Evolutionary conservation across 768 basidiomycete species (phyloP).

Genomic region (Mrakia hoshinonis): DNA sequence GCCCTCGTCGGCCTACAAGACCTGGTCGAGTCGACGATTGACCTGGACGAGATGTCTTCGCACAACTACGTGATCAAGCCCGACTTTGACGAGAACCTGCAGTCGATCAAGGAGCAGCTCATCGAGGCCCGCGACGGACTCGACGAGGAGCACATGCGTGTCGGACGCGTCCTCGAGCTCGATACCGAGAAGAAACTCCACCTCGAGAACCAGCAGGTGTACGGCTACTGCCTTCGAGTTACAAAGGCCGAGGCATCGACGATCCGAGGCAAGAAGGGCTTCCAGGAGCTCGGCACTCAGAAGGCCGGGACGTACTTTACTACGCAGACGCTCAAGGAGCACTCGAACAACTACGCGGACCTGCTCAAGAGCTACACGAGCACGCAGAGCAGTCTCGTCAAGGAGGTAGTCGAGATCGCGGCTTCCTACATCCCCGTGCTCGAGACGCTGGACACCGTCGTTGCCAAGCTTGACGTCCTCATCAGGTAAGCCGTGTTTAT

Average conservation of each 20-base stretch:
- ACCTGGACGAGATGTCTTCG: constrained; percentile 61
- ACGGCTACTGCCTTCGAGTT: constrained; percentile 86
- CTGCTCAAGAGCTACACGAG: constrained; percentile 60
- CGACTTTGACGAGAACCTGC: constrained; percentile 71
- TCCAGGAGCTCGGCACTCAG: constrained; percentile 72
- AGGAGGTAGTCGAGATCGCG: constrained; percentile 91
- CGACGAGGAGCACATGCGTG: constrained; percentile 66
- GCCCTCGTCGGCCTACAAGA: constrained; percentile 71
- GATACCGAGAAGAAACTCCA: constrained; percentile 93
- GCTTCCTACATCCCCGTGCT: constrained; percentile 86
- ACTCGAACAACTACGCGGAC: constrained; percentile 64
- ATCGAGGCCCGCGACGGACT: constrained; percentile 64
- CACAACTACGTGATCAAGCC: constrained; percentile 89
- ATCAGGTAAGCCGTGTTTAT: constrained; percentile 53
- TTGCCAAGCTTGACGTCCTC: constrained; percentile 88
- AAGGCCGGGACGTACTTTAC: constrained; percentile 86
- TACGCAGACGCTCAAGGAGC: constrained; percentile 60
- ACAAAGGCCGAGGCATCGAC: constrained; percentile 80
- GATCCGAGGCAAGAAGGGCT: constrained; percentile 56
- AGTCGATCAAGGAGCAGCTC: constrained; percentile 61
- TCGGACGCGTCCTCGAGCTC: constrained; percentile 61
- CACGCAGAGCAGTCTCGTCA: constrained; percentile 73
- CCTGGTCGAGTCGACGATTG: constrained; percentile 94
- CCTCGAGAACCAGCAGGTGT: constrained; percentile 76
- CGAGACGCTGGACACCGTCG: constrained; percentile 67